These are phyloP conservation scores for Sphagnum magellanicum DNA, from an alignment of 228 moss, liverwort and hornwort species.

Conservation along the genomic window DNA sequence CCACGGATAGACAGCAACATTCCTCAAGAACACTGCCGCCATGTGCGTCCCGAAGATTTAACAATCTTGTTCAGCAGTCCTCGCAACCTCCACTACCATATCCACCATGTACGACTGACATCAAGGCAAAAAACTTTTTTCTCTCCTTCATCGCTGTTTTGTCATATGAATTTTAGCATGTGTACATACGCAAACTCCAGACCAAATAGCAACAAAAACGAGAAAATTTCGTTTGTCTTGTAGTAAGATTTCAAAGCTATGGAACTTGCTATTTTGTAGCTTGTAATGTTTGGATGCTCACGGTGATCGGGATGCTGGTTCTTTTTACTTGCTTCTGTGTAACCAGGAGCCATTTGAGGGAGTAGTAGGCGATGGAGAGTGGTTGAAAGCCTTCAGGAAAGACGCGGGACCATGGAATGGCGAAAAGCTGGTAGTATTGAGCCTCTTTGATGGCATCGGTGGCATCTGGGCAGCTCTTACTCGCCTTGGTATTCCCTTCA, in stretches of 20 bases:
- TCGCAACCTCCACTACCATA: slow-evolving; percentile 4
- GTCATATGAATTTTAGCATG: no score
- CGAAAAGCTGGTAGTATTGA: slow-evolving; percentile 82
- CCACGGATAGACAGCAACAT: slow-evolving; percentile 10
- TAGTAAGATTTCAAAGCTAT: neutral
- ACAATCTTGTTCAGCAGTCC: slow-evolving; percentile 4
- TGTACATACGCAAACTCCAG: neutral
- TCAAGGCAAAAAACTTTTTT: slow-evolving; percentile 11
- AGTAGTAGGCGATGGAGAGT: slow-evolving; percentile 34
- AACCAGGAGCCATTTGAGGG: slow-evolving; percentile 15
- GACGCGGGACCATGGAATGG: slow-evolving; percentile 58
- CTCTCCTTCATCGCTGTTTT: neutral
- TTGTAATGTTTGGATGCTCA: neutral
- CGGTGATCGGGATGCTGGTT: neutral
- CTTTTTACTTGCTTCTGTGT: neutral
- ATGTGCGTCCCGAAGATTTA: neutral
- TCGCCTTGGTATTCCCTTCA: slow-evolving; percentile 77
- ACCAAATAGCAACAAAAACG: neutral
- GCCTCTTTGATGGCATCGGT: slow-evolving; percentile 94
- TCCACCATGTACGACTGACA: slow-evolving; percentile 8
- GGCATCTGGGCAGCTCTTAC: slow-evolving; percentile 88
- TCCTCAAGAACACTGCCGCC: neutral
- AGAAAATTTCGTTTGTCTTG: neutral
- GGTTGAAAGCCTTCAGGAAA: slow-evolving; percentile 40
- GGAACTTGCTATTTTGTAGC: neutral